Conservation (phyloP, 176 grass and related monocot genomes). For the Rhynchospora pubera region DNA sequence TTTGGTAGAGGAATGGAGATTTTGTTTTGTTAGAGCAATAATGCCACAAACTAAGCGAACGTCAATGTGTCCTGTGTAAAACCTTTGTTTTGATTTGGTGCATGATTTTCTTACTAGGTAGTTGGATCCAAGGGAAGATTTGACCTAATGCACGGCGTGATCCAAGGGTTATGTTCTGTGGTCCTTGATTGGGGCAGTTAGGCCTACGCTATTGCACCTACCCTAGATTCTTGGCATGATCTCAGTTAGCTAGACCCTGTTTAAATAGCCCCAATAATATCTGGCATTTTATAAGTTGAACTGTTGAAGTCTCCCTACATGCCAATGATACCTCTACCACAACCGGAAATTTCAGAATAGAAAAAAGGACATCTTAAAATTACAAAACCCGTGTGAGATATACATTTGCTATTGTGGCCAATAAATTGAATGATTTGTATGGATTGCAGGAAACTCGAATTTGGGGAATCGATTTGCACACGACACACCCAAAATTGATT, state of each 20-base stretch:
- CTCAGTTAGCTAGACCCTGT: not conserved
- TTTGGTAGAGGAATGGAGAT: slow-evolving; percentile 10
- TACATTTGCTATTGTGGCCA: too few species aligned
- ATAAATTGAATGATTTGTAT: too few species aligned
- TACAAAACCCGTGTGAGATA: too few species aligned
- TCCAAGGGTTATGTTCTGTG: not conserved
- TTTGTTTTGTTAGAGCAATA: slow-evolving; percentile 11
- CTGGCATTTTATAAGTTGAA: not conserved
- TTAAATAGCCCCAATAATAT: not conserved
- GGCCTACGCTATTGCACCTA: slow-evolving; percentile 11
- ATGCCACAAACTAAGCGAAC: not conserved
- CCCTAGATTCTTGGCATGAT: slow-evolving; percentile 1
- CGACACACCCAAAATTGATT: too few species aligned
- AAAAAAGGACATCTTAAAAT: not conserved
- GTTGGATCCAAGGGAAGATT: slow-evolving; percentile 26
- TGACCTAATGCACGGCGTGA: slow-evolving; percentile 13
- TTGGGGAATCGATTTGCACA: too few species aligned
- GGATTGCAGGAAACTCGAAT: too few species aligned
- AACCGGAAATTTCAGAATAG: not conserved
- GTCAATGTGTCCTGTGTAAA: not conserved
- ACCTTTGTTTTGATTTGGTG: slow-evolving; percentile 12
- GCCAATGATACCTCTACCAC: not conserved
- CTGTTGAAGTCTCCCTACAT: not conserved
- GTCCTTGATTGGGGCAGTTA: slow-evolving; percentile 4
- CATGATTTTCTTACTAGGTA: slow-evolving; percentile 5